Evolutionary conservation across 1,284 basidiomycete genomes (phyloP).

Genomic region (Sporisorium sorghi): DNA sequence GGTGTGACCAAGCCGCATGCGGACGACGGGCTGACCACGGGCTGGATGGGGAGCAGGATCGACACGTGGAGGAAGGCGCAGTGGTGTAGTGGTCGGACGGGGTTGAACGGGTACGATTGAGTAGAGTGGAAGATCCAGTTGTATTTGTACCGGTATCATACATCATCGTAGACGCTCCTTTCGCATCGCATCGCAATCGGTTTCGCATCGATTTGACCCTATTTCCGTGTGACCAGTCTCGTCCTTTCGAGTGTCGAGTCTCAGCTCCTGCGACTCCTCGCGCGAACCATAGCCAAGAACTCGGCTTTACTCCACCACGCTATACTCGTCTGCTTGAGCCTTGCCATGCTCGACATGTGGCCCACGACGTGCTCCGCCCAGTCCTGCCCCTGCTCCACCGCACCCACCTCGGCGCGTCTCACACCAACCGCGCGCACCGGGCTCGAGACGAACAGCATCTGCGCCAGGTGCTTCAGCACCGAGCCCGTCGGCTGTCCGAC

Average conservation of each 20-base stretch:
- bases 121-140: background rate
- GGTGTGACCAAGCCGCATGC: conserved; percentile 27
- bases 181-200: background rate
- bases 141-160: conserved; percentile 5
- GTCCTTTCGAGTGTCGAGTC: no score
- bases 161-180: no score
- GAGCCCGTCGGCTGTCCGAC: conserved; percentile 4
- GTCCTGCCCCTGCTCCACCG: background rate
- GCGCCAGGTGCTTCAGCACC: background rate
- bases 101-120: conserved; percentile 6
- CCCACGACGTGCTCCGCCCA: background rate
- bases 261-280: no score
- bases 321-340: conserved; percentile 29
- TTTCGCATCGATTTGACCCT: no score
- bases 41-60: conserved; percentile 39
- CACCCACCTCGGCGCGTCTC: background rate
- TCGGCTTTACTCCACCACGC: conserved; percentile 24
- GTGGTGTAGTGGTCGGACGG: conserved; percentile 15
- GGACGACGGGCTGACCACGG: conserved; percentile 12
- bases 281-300: conserved; percentile 19
- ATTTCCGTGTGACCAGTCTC: no score
- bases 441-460: conserved; percentile 8
- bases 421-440: conserved; percentile 13
- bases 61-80: conserved; percentile 14
- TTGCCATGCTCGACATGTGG: conserved; percentile 5